Conservation (phyloP, 192 early-diverging fungal species). For the Coemansia sp. region DNA sequence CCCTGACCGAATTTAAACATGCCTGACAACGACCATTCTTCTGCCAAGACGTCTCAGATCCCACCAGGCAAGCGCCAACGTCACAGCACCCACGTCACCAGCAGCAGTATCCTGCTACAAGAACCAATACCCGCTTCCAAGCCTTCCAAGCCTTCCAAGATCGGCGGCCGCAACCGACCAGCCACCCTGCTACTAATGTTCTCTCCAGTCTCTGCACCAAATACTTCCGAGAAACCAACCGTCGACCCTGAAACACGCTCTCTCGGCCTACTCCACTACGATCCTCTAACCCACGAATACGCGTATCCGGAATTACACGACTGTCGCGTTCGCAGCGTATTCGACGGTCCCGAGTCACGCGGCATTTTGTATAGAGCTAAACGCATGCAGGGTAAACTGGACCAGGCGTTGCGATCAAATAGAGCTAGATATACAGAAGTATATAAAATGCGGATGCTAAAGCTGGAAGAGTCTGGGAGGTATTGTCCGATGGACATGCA, state of each 20-base stretch:
- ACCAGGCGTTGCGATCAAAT: constrained; percentile 9
- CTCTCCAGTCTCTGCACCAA: background rate
- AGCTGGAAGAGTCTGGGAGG: constrained; percentile 7
- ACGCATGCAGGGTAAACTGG: constrained; percentile 25
- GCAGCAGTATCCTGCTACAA: background rate
- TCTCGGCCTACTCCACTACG: constrained; percentile 6
- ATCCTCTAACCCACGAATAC: constrained; percentile 13
- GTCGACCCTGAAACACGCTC: constrained; percentile 5
- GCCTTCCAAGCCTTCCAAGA: background rate
- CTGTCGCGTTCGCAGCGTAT: constrained; percentile 31
- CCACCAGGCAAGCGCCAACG: no score
- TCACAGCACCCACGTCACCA: background rate
- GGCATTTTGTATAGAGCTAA: constrained; percentile 25
- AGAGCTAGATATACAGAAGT: constrained; percentile 19
- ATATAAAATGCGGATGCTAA: constrained; percentile 16
- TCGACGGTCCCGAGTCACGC: constrained; percentile 25
- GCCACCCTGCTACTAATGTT: constrained; percentile 25
- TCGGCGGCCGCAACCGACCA: constrained; percentile 17
- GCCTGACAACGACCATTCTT: no score
- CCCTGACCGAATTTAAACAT: no score
- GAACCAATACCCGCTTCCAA: background rate
- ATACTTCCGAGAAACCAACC: background rate
- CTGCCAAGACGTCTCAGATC: no score
- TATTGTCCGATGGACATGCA: constrained; percentile 22
- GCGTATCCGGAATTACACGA: constrained; percentile 24